These are phyloP conservation scores for Globisporangium alternatum DNA, from an alignment of 352 stramenopile genomes.

Conservation along the genomic window DNA sequence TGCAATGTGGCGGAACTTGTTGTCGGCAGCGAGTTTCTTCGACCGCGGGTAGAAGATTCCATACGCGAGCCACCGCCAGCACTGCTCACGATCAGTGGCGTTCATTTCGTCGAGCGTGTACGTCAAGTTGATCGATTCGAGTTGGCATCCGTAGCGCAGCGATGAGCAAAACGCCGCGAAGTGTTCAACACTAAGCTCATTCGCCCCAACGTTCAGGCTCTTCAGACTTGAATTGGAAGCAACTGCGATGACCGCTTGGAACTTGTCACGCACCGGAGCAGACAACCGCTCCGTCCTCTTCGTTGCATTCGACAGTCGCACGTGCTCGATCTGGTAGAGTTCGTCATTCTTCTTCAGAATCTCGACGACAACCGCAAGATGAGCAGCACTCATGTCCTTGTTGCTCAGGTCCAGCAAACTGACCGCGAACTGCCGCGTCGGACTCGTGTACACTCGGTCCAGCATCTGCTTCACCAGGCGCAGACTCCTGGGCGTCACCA, in stretches of 20 bases:
- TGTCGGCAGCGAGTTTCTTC: not conserved
- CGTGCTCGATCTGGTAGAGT: not conserved
- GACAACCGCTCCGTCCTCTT: too few species aligned
- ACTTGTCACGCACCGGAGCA: too few species aligned
- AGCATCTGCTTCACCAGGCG: not conserved
- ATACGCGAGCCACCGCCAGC: too few species aligned
- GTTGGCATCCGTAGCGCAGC: conserved; percentile 3
- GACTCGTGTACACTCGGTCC: not conserved
- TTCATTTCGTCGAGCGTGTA: not conserved
- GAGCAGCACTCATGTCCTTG: not conserved
- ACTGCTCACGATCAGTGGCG: not conserved
- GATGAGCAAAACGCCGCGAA: not conserved
- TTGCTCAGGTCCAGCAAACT: not conserved
- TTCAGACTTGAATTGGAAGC: not conserved
- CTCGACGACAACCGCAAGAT: not conserved
- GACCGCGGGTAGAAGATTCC: conserved; percentile 11
- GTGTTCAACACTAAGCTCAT: not conserved
- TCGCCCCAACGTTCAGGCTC: not conserved
- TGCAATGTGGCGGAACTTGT: conserved; percentile 1
- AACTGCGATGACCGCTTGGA: too few species aligned
- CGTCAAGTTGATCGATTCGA: not conserved
- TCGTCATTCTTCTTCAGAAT: not conserved
- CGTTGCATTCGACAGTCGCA: not conserved
- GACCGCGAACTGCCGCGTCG: conserved; percentile 2
- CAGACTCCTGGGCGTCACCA: not conserved